Conservation (phyloP, 352 stramenopile species). For the Phytophthora pinifolia region DNA sequence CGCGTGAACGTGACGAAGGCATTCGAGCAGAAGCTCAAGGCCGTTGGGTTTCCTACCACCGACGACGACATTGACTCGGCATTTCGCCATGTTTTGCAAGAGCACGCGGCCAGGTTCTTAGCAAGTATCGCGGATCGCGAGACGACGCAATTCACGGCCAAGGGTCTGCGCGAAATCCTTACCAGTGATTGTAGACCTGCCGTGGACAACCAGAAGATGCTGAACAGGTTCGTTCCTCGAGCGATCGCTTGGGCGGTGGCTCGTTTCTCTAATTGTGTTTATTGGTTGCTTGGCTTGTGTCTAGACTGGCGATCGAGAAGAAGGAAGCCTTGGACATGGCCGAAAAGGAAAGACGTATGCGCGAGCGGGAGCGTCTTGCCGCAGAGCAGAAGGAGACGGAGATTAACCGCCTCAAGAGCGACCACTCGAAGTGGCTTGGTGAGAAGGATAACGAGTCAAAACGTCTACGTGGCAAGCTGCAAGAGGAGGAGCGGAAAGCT, state of each 20-base stretch:
- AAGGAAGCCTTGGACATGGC: slow-evolving; percentile 55
- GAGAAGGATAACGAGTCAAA: slow-evolving; percentile 74
- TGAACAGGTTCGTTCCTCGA: slow-evolving; percentile 52
- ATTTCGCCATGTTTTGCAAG: slow-evolving; percentile 59
- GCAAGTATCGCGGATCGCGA: slow-evolving; percentile 37
- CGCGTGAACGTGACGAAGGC: slow-evolving; percentile 49
- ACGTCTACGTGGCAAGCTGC: slow-evolving; percentile 59
- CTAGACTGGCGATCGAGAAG: slow-evolving; percentile 65
- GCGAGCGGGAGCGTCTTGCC: slow-evolving; percentile 53
- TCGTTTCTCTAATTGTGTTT: slow-evolving; percentile 6
- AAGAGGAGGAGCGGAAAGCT: slow-evolving; percentile 55
- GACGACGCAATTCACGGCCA: slow-evolving; percentile 46
- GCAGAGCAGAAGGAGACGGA: slow-evolving; percentile 61
- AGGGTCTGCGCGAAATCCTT: slow-evolving; percentile 54
- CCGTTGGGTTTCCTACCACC: slow-evolving; percentile 53
- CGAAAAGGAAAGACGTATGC: slow-evolving; percentile 57
- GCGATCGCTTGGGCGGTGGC: background rate
- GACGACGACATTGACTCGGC: slow-evolving; percentile 66
- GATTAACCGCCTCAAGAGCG: slow-evolving; percentile 64
- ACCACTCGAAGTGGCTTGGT: slow-evolving; percentile 61
- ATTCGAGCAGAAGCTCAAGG: slow-evolving; percentile 60
- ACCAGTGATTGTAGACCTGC: slow-evolving; percentile 54
- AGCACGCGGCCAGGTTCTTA: slow-evolving; percentile 62
- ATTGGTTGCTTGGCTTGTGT: slow-evolving; percentile 1
- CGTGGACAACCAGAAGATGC: slow-evolving; percentile 74